Evolutionary conservation across 2,329 filamentous ascomycete genomes (phyloP).

Genomic region (Cladosporium sp.): DNA sequence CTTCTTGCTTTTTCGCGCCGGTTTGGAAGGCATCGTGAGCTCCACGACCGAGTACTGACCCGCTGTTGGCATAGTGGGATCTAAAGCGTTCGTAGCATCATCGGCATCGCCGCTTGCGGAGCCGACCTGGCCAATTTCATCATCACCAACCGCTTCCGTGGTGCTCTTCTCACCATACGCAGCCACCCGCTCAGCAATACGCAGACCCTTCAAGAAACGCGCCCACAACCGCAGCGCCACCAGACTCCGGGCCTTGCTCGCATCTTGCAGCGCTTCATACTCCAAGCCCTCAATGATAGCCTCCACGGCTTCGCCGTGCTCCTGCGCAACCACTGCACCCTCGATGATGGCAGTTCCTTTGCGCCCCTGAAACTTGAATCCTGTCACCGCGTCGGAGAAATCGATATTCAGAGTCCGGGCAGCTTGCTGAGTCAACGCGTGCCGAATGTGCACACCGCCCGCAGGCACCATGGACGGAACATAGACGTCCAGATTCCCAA

Average conservation of each 20-base stretch:
- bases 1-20: conserved; percentile 9
- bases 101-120: conserved; percentile 9
- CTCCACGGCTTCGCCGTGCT: conserved; percentile 65
- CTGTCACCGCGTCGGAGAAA: conserved; percentile 82
- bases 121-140: background rate
- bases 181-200: conserved; percentile 68
- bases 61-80: conserved; percentile 18
- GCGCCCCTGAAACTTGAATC: conserved; percentile 80
- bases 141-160: background rate
- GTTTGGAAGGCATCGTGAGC: conserved; percentile 8
- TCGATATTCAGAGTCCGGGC: conserved; percentile 73
- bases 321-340: conserved; percentile 68
- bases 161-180: conserved; percentile 35
- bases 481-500: conserved; percentile 59
- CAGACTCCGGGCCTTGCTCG: conserved; percentile 48
- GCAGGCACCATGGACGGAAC: conserved; percentile 57
- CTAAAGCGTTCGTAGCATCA: conserved; percentile 10
- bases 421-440: conserved; percentile 59
- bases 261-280: conserved; percentile 58
- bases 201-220: conserved; percentile 55
- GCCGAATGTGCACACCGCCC: conserved; percentile 52
- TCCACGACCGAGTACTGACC: conserved; percentile 19
- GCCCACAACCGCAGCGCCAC: conserved; percentile 53
- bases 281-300: conserved; percentile 63
- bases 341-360: conserved; percentile 77